Conservation (phyloP, 2,329 filamentous ascomycete species). For the Colletotrichum sp. region DNA sequence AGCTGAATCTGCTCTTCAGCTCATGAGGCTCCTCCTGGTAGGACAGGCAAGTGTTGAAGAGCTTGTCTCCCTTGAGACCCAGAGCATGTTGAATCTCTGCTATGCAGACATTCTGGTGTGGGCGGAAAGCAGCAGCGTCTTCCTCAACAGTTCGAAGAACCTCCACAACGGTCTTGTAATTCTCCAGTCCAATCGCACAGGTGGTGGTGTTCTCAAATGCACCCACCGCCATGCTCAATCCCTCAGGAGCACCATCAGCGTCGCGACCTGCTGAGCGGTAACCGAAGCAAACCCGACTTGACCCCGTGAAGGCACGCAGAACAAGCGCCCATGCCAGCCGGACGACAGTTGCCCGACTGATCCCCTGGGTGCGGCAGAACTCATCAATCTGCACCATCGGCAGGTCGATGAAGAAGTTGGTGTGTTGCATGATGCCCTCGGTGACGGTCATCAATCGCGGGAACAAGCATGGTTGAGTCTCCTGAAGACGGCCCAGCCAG, state of each 20-base stretch:
- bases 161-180: slow-evolving; percentile 34
- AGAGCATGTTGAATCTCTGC: slow-evolving; percentile 52
- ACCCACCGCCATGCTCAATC: slow-evolving; percentile 47
- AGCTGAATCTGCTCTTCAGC: slow-evolving; percentile 37
- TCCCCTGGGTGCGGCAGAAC: slow-evolving; percentile 43
- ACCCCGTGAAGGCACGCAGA: slow-evolving; percentile 58
- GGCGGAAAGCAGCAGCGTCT: slow-evolving; percentile 30
- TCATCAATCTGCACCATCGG: slow-evolving; percentile 43
- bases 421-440: slow-evolving; percentile 34
- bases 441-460: slow-evolving; percentile 39
- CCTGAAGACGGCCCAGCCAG: slow-evolving; percentile 47
- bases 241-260: slow-evolving; percentile 43
- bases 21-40: slow-evolving; percentile 47
- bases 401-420: slow-evolving; percentile 45
- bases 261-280: slow-evolving; percentile 51
- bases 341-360: slow-evolving; percentile 55
- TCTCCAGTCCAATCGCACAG: slow-evolving; percentile 36
- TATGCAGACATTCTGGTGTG: slow-evolving; percentile 51
- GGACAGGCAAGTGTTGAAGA: slow-evolving; percentile 58
- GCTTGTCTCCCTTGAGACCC: slow-evolving; percentile 40
- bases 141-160: slow-evolving; percentile 38
- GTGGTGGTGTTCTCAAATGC: slow-evolving; percentile 48
- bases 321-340: slow-evolving; percentile 66
- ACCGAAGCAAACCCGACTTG: slow-evolving; percentile 60
- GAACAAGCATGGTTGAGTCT: slow-evolving; percentile 49